Evolutionary conservation across 2,329 filamentous ascomycete genomes (phyloP).

Genomic region (Colletotrichum falcatum): DNA sequence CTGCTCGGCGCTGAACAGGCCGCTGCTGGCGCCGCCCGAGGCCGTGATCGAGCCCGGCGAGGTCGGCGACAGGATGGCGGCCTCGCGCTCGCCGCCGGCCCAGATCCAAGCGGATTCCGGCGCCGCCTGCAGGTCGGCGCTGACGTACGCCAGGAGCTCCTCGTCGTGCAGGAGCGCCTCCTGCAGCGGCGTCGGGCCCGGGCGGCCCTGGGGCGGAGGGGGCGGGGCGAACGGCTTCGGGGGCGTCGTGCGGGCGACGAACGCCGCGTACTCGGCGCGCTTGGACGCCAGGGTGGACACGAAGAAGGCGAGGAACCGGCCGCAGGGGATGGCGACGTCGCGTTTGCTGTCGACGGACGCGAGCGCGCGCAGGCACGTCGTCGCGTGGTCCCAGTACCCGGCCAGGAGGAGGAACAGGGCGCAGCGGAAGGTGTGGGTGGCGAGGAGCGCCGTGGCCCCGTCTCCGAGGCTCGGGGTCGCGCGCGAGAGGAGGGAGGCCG

Average conservation of each 20-base stretch:
- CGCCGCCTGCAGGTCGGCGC: constrained; percentile 86
- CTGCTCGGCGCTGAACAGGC: constrained; percentile 59
- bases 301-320: constrained; percentile 86
- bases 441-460: constrained; percentile 79
- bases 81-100: constrained; percentile 69
- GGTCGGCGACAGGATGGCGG: constrained; percentile 42
- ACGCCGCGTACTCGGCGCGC: constrained; percentile 58
- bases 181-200: constrained; percentile 46
- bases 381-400: constrained; percentile 78
- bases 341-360: constrained; percentile 77
- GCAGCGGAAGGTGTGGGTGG: constrained; percentile 89
- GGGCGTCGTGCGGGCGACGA: constrained; percentile 51
- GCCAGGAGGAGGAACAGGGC: constrained; percentile 82
- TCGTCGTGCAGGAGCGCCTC: constrained; percentile 73
- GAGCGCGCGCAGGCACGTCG: constrained; percentile 78
- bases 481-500: constrained; percentile 79
- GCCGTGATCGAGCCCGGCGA: constrained; percentile 38
- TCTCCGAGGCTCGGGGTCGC: constrained; percentile 70
- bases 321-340: constrained; percentile 81
- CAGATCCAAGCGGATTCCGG: constrained; percentile 86
- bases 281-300: constrained; percentile 72
- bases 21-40: constrained; percentile 49
- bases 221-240: constrained; percentile 48
- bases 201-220: constrained; percentile 42
- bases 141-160: constrained; percentile 88